A percentile compares a stretch with the other conserved stretches of the same genome.
phyloP scores from a whole-genome alignment of 2,329 filamentous ascomycete genomes.

The Neofusicoccum parvum region DNA sequence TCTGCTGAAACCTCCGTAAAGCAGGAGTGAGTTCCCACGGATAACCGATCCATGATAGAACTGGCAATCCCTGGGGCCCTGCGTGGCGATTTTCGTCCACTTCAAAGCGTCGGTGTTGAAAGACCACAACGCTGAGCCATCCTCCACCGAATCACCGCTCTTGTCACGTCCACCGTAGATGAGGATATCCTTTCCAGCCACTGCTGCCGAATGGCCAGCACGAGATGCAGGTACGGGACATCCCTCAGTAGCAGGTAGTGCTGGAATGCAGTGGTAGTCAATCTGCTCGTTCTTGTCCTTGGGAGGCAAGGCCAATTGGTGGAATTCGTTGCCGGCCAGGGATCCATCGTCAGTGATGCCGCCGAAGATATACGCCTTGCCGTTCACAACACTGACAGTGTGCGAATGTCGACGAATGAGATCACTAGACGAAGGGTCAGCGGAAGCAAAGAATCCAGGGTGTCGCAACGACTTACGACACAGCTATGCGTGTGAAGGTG shows the following conservation, averaged over 20 bases:
- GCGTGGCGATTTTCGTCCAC: constrained; percentile 28
- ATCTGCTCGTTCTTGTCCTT: constrained; percentile 32
- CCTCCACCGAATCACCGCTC: constrained; percentile 35
- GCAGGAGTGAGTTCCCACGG: constrained; percentile 26
- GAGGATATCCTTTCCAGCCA: constrained; percentile 42
- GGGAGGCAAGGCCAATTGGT: constrained; percentile 40
- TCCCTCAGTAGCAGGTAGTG: constrained; percentile 35
- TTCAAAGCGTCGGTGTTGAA: constrained; percentile 37
- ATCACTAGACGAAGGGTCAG: constrained; percentile 27
- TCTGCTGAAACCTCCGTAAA: constrained; percentile 32
- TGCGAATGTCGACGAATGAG: constrained; percentile 41
- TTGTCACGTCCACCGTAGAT: constrained; percentile 44
- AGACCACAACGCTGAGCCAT: constrained; percentile 42
- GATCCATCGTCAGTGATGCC: constrained; percentile 40
- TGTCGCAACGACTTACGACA: constrained; percentile 38
- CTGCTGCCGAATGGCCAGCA: constrained; percentile 43
- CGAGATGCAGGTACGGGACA: constrained; percentile 37
- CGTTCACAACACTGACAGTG: constrained; percentile 41
- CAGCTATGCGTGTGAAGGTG: constrained; percentile 45
- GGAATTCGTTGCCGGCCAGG: constrained; percentile 46
- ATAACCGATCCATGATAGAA: constrained; percentile 27
- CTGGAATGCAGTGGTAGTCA: constrained; percentile 47
- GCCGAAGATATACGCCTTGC: constrained; percentile 50
- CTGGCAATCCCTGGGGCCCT: constrained; percentile 23
- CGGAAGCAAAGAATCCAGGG: constrained; percentile 22